These are phyloP conservation scores for Xanthoconium purpureum DNA, from an alignment of 768 basidiomycete genomes.

Conservation along the genomic window DNA sequence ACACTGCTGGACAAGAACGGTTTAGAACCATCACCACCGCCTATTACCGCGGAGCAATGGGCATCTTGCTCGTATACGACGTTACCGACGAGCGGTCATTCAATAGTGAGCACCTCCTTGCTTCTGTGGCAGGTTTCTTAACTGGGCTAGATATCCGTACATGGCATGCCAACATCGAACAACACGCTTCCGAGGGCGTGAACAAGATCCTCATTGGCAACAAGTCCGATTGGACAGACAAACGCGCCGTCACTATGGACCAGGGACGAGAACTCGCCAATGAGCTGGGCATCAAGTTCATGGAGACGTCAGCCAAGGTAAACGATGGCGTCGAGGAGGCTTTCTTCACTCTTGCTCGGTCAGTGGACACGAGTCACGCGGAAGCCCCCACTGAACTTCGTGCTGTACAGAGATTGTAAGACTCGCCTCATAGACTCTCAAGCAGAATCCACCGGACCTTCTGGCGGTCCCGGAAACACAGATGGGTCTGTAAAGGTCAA, in stretches of 20 bases:
- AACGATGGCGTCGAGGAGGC: constrained; percentile 99
- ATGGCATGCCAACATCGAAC: constrained; percentile 97
- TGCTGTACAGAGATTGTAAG: constrained; percentile 82
- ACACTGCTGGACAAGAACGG: constrained; percentile 98
- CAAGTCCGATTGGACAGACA: constrained; percentile 98
- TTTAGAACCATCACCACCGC: constrained; percentile 98
- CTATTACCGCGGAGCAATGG: constrained; percentile 99
- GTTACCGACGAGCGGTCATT: constrained; percentile 94
- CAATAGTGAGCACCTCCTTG: constrained; percentile 69
- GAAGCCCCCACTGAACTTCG: background rate
- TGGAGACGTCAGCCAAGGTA: constrained; percentile 96
- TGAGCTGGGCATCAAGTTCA: constrained; percentile 93
- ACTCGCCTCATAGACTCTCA: constrained; percentile 94
- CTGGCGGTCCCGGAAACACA: constrained; percentile 35
- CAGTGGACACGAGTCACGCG: constrained; percentile 25
- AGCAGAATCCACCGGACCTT: constrained; percentile 52
- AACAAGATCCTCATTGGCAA: constrained; percentile 99
- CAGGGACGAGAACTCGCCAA: constrained; percentile 90
- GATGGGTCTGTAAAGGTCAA: constrained; percentile 67
- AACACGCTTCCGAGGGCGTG: constrained; percentile 97
- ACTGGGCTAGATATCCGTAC: constrained; percentile 81
- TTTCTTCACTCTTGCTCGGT: constrained; percentile 97
- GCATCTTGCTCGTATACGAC: constrained; percentile 97
- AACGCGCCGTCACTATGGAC: constrained; percentile 86
- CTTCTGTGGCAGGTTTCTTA: constrained; percentile 9